Base-by-base conservation (phyloP, 2,329 filamentous ascomycete genomes). In the Ophioceras dolichostomum region DNA sequence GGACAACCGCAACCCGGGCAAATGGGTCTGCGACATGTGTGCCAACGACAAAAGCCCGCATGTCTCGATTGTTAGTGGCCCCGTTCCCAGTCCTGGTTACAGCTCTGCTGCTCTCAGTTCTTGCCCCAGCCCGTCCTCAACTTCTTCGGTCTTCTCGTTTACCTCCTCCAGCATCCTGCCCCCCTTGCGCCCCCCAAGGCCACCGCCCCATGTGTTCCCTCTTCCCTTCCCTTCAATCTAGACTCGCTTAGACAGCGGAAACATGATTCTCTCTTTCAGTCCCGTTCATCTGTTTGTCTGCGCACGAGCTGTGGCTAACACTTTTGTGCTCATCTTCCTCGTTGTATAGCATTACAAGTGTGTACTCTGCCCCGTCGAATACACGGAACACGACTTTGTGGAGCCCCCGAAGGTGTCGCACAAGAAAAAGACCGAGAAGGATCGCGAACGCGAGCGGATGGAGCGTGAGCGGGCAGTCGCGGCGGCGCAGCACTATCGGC, bases 1-100 rank as follows among this genome's bases (percentile, higher is more conserved):
- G 28, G 76, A 80, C 32, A 76, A 80, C 39, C 75, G 83, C 30
- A 70, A 69, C 38, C 70, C 76, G 22, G 73, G 70, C 32, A 94
- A 94, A 58, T 98, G 91, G 91, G 75, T 81, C 29, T 98, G 91
- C 57, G 91, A 96, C 59, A 94, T 88, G 73, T 98, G 91, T 58
- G 69, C 78, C 27, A 98, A 98, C 52, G 91, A 98, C 54, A 86
- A 87, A 55, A 89, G 81, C 50, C 87, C 89, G 5, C 79, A 85
- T 46, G 80, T 94, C 32, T 95, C 91, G n/a, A 89, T 93, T 40
- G 81, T 37, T 30, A 37, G 35, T 37, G 27, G 18, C 27, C 35
- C 35, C 29, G 16, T 83, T 26, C 8, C 22, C 22, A 26, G 8
- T 12, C 7, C 22, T 26, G 12, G n/a, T n/a, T n/a, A n/a, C n/a